phyloP scores from a whole-genome alignment of 2,329 filamentous ascomycete species.

The Beauveria brongniartii region DNA sequence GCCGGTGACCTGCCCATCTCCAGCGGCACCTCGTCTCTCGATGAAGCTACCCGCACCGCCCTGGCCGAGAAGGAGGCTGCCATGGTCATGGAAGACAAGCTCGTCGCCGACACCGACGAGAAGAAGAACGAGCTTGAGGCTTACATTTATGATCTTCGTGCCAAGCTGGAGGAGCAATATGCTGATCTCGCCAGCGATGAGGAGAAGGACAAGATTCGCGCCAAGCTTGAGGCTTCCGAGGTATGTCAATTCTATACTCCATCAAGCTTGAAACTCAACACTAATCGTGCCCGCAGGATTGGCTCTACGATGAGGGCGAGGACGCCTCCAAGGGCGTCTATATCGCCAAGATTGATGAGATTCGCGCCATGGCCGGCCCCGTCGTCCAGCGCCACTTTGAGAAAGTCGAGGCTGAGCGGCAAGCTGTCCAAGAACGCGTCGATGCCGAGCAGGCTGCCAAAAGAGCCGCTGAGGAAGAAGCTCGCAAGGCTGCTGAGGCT shows the following conservation, averaged over 20 bases:
- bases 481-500: slow-evolving; percentile 43
- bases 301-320: slow-evolving; percentile 96
- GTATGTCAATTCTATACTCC: slow-evolving; percentile 45
- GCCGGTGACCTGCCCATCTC: slow-evolving; percentile 92
- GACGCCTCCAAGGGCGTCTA: slow-evolving; percentile 92
- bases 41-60: slow-evolving; percentile 56
- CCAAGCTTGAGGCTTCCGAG: slow-evolving; percentile 78
- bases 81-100: slow-evolving; percentile 98
- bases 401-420: slow-evolving; percentile 81
- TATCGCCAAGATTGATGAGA: slow-evolving; percentile 90
- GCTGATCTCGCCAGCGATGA: slow-evolving; percentile 82
- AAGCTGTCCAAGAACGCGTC: slow-evolving; percentile 65
- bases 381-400: slow-evolving; percentile 94
- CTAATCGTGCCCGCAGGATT: slow-evolving; percentile 57
- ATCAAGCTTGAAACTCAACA: not conserved
- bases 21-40: slow-evolving; percentile 73
- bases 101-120: slow-evolving; percentile 95
- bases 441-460: slow-evolving; percentile 74
- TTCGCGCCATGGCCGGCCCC: slow-evolving; percentile 81
- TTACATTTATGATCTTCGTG: slow-evolving; percentile 92
- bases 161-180: slow-evolving; percentile 90
- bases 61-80: slow-evolving; percentile 72
- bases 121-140: slow-evolving; percentile 99
- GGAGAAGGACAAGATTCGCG: slow-evolving; percentile 79
- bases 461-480: slow-evolving; percentile 52